Percentiles rank a stretch among this genome's conserved stretches.
Evolutionary conservation across 2,329 filamentous ascomycete species (phyloP).

Genomic region (Incumbomyces delicatus): DNA sequence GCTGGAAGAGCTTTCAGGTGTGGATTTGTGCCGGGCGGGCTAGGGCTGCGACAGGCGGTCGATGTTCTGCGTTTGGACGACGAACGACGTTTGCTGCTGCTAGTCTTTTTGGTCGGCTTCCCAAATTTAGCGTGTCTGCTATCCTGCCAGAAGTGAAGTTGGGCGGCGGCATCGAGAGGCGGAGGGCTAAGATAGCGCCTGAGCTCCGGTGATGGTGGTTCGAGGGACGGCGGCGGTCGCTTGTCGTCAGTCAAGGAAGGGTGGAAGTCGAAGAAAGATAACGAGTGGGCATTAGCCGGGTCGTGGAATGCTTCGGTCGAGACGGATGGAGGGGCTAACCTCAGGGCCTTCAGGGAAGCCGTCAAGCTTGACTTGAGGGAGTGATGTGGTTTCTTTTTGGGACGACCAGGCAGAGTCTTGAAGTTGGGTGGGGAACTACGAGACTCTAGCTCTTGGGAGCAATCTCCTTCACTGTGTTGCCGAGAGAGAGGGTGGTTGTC

Average conservation of each 20-base stretch:
- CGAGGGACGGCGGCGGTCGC: conserved; percentile 45
- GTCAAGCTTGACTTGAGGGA: conserved; percentile 56
- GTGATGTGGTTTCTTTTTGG: conserved; percentile 22
- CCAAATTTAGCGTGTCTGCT: conserved; percentile 18
- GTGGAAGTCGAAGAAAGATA: conserved; percentile 46
- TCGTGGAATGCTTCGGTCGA: conserved; percentile 46
- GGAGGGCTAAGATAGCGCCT: conserved; percentile 52
- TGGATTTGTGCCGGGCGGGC: not conserved
- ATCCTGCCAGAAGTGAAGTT: conserved; percentile 36
- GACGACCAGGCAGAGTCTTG: conserved; percentile 14
- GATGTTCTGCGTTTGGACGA: conserved; percentile 16
- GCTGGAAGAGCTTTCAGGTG: conserved; percentile 32
- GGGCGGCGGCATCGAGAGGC: conserved; percentile 33
- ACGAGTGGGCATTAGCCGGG: conserved; percentile 51
- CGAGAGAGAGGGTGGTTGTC: conserved; percentile 49
- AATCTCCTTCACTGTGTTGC: conserved; percentile 23
- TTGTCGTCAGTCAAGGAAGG: conserved; percentile 52
- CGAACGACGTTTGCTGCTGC: not conserved
- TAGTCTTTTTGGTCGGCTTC: conserved; percentile 19
- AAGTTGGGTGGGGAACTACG: conserved; percentile 18
- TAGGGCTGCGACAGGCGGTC: not conserved
- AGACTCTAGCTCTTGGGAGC: conserved; percentile 10
- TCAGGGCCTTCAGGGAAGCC: conserved; percentile 51
- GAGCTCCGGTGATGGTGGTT: conserved; percentile 46
- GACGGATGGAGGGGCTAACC: conserved; percentile 51